A percentile compares a stretch with the other conserved stretches of the same genome.
These are phyloP conservation scores for Chlorella sp. DNA, from an alignment of 139 green algal genomes.

Conservation along the genomic window DNA sequence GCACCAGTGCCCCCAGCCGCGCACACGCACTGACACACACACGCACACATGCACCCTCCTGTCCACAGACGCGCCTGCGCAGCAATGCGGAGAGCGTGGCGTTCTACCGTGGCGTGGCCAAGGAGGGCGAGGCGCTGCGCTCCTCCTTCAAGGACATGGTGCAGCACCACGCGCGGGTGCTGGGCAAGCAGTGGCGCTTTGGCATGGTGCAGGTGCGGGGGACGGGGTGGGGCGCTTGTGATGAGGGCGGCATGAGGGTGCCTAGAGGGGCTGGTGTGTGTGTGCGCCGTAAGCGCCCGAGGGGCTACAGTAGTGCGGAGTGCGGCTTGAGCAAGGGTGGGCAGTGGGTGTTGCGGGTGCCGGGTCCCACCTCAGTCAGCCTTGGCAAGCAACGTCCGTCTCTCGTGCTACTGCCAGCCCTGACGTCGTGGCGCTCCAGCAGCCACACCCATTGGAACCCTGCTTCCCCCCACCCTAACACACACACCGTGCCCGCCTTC, in stretches of 20 bases:
- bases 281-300: too few relatives aligned
- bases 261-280: too few relatives aligned
- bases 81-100: constrained; percentile 67
- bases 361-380: too few relatives aligned
- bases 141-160: constrained; percentile 52
- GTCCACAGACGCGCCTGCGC: constrained; percentile 58
- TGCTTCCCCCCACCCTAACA: too few relatives aligned
- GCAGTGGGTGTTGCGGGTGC: too few relatives aligned
- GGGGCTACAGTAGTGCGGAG: neutral
- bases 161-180: constrained; percentile 49
- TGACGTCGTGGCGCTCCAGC: too few relatives aligned
- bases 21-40: constrained; percentile 12
- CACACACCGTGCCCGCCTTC: too few relatives aligned
- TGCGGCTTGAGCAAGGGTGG: neutral
- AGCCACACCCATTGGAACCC: too few relatives aligned
- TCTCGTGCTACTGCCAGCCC: too few relatives aligned
- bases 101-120: constrained; percentile 64
- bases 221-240: neutral
- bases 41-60: constrained; percentile 51
- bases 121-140: constrained; percentile 55
- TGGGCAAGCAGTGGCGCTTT: constrained; percentile 73
- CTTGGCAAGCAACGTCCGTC: too few relatives aligned
- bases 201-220: constrained; percentile 66
- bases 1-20: neutral
- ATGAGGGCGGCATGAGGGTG: too few relatives aligned